Percentiles rank a stretch among this genome's conserved stretches.
Evolutionary conservation across 768 basidiomycete species (phyloP).

Genomic region (Macrolepiota fuliginosa): DNA sequence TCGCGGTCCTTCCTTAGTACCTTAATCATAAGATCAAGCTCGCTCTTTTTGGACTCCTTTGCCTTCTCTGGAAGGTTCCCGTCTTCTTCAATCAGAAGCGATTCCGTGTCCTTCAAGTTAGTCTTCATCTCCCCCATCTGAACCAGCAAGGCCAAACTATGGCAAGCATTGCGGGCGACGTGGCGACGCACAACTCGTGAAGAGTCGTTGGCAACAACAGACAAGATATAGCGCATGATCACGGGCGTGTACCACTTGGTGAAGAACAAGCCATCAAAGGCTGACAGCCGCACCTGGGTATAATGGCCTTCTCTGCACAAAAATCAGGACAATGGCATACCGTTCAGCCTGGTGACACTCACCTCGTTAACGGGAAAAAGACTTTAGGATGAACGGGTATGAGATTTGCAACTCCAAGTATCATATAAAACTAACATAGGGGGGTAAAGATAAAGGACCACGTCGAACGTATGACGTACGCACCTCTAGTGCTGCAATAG

Average conservation of each 20-base stretch:
- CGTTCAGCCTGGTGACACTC: slow-evolving; percentile 18
- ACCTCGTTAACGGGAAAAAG: slow-evolving; percentile 91
- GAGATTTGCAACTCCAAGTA: slow-evolving; percentile 73
- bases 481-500: slow-evolving; percentile 88
- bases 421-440: slow-evolving; percentile 66
- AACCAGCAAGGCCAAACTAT: slow-evolving; percentile 81
- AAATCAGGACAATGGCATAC: slow-evolving; percentile 7
- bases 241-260: slow-evolving; percentile 84
- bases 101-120: slow-evolving; percentile 67
- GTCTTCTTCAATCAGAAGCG: slow-evolving; percentile 84
- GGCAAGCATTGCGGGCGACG: slow-evolving; percentile 81
- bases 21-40: slow-evolving; percentile 83
- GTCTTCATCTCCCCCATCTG: slow-evolving; percentile 91
- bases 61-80: slow-evolving; percentile 67
- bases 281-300: slow-evolving; percentile 85
- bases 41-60: slow-evolving; percentile 78
- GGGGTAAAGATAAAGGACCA: neutral
- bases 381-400: slow-evolving; percentile 72
- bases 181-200: slow-evolving; percentile 83
- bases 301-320: slow-evolving; percentile 87
- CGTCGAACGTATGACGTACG: slow-evolving; percentile 19
- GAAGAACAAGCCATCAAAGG: slow-evolving; percentile 92
- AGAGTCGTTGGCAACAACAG: slow-evolving; percentile 83
- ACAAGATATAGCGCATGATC: slow-evolving; percentile 84
- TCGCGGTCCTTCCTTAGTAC: slow-evolving; percentile 85